Percentiles rank a stretch among this genome's conserved stretches.
Conservation (phyloP, 768 basidiomycete species). For the Boletus rubescentipes region DNA sequence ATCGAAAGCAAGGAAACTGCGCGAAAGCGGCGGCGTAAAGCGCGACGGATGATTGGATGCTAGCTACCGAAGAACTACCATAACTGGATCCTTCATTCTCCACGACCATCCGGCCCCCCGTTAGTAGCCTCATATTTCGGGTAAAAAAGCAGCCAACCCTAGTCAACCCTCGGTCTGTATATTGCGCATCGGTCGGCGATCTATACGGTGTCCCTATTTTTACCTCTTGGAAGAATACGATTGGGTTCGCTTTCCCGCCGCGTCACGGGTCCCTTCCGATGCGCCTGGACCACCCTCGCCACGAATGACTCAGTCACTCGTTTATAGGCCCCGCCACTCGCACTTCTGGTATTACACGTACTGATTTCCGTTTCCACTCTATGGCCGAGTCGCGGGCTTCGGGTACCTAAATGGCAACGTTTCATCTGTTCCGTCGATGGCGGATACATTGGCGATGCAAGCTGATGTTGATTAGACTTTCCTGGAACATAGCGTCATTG, state of each 20-base stretch:
- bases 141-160: neutral
- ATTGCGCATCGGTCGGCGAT: slow-evolving; percentile 6
- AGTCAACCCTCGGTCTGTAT: neutral
- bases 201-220: slow-evolving; percentile 2
- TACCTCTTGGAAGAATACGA: neutral
- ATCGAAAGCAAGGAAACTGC: slow-evolving; percentile 53
- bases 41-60: slow-evolving; percentile 6
- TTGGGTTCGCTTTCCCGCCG: neutral
- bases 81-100: slow-evolving; percentile 5
- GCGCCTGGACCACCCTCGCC: neutral
- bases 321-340: slow-evolving; percentile 2
- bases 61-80: slow-evolving; percentile 8
- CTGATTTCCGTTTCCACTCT: slow-evolving; percentile 17
- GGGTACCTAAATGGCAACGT: slow-evolving; percentile 8
- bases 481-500: neutral
- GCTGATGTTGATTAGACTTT: neutral
- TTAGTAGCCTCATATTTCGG: slow-evolving; percentile 3
- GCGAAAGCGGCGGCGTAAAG: slow-evolving; percentile 12
- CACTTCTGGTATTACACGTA: slow-evolving; percentile 3
- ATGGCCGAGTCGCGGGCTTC: slow-evolving; percentile 18
- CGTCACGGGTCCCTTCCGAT: neutral
- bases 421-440: slow-evolving; percentile 23
- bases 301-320: slow-evolving; percentile 1
- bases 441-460: slow-evolving; percentile 26
- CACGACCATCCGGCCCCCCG: neutral